Percentiles rank a stretch among this genome's conserved stretches.
Evolutionary conservation across 2,329 filamentous ascomycete species (phyloP).

Genomic region (Aspergillus piperis): DNA sequence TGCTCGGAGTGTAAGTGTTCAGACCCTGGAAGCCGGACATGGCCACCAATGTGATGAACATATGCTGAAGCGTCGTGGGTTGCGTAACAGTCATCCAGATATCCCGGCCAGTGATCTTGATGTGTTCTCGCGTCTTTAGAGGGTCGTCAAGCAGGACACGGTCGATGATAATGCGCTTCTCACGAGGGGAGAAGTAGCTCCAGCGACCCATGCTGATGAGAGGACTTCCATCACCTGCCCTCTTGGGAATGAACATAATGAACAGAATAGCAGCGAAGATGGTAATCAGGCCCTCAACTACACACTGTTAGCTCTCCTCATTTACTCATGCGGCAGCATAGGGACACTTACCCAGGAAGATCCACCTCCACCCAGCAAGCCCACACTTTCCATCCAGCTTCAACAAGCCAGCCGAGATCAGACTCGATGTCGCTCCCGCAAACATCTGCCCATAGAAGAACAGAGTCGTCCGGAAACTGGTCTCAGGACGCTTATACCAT

Average conservation of each 20-base stretch:
- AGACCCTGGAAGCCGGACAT: conserved; percentile 52
- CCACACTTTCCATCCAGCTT: conserved; percentile 53
- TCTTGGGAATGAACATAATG: conserved; percentile 43
- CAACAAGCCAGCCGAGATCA: conserved; percentile 46
- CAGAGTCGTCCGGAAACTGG: conserved; percentile 54
- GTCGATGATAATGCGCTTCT: conserved; percentile 44
- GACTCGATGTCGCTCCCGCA: conserved; percentile 46
- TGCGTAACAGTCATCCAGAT: conserved; percentile 42
- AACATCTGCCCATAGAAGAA: conserved; percentile 61
- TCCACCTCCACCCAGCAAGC: conserved; percentile 59
- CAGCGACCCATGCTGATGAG: conserved; percentile 40
- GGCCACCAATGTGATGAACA: conserved; percentile 50
- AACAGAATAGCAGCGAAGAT: conserved; percentile 45
- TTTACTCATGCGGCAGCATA: no score
- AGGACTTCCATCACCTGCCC: conserved; percentile 38
- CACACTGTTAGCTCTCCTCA: neutral
- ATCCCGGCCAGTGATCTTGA: conserved; percentile 41
- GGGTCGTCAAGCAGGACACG: conserved; percentile 50
- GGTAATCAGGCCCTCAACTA: conserved; percentile 57
- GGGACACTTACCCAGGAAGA: conserved; percentile 46
- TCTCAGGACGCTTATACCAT: conserved; percentile 58
- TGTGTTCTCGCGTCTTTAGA: conserved; percentile 36
- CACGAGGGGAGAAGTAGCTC: conserved; percentile 48
- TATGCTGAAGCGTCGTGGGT: conserved; percentile 57
- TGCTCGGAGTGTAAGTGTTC: conserved; percentile 57